phyloP scores from a whole-genome alignment of 805 yeast genomes.

The Yamadazyma paraphyllophila region DNA sequence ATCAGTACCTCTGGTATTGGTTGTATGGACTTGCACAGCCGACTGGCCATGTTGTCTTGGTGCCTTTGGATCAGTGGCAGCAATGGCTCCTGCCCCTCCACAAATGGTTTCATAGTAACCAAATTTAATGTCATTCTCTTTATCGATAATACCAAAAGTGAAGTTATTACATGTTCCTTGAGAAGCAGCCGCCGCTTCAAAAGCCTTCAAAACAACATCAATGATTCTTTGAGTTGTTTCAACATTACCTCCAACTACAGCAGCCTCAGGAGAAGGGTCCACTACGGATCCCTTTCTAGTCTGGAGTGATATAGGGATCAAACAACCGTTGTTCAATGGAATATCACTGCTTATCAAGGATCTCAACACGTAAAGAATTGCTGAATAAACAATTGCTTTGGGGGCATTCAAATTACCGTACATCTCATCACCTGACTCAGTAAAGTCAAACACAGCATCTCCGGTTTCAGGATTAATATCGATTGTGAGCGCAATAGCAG shows the following conservation, averaged over 20 bases:
- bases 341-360: slow-evolving; percentile 83
- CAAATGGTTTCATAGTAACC: slow-evolving; percentile 95
- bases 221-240: slow-evolving; percentile 93
- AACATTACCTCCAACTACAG: slow-evolving; percentile 90
- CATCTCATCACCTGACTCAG: slow-evolving; percentile 82
- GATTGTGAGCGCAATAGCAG: slow-evolving; percentile 57
- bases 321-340: slow-evolving; percentile 92
- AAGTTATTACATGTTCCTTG: slow-evolving; percentile 95
- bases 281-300: slow-evolving; percentile 42
- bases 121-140: slow-evolving; percentile 55
- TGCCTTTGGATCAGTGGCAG: slow-evolving; percentile 54
- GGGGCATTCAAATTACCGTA: slow-evolving; percentile 94
- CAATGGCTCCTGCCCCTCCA: slow-evolving; percentile 94
- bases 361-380: slow-evolving; percentile 82
- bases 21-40: slow-evolving; percentile 93
- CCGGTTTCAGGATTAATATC: slow-evolving; percentile 48
- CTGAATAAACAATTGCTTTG: slow-evolving; percentile 82
- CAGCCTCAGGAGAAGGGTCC: slow-evolving; percentile 80
- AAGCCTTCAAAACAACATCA: slow-evolving; percentile 83
- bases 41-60: slow-evolving; percentile 51
- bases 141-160: slow-evolving; percentile 82
- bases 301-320: slow-evolving; percentile 68
- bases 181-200: slow-evolving; percentile 88
- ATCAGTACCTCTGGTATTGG: slow-evolving; percentile 90
- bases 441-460: slow-evolving; percentile 74